Percentiles rank a stretch among this genome's conserved stretches.
These are phyloP conservation scores for Lactifluus pinguis DNA, from an alignment of 768 basidiomycete genomes.

Conservation along the genomic window DNA sequence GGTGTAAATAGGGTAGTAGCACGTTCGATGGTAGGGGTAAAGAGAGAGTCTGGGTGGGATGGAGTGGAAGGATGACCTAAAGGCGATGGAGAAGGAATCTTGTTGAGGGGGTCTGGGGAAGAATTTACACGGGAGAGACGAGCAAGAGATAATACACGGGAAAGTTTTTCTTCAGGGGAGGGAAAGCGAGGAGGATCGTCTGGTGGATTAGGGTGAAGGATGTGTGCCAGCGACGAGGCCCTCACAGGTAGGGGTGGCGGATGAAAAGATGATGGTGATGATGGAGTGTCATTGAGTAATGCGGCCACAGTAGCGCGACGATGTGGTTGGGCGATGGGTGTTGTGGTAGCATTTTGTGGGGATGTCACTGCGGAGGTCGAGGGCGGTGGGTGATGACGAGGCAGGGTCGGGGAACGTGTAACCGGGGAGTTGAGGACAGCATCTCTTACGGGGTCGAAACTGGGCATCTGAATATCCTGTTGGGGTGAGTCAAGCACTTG, in stretches of 20 bases:
- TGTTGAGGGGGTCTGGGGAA: conserved; percentile 4
- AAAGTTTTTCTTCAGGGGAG: conserved; percentile 17
- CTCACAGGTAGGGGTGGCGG: conserved; percentile 9
- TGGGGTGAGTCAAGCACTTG: background rate
- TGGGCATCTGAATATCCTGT: conserved; percentile 39
- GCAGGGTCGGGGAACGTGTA: conserved; percentile 36
- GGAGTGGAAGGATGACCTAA: conserved; percentile 1
- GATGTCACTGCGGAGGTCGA: conserved; percentile 28
- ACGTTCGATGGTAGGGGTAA: conserved; percentile 14
- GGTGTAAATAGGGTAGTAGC: conserved; percentile 10
- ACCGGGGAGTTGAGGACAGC: conserved; percentile 74
- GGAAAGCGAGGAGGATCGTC: conserved; percentile 17
- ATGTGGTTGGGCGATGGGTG: conserved; percentile 28
- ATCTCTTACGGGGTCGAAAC: conserved; percentile 83
- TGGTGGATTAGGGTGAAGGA: conserved; percentile 19
- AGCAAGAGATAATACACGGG: conserved; percentile 15
- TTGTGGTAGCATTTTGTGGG: conserved; percentile 29
- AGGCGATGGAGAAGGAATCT: background rate
- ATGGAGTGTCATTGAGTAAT: conserved; percentile 56
- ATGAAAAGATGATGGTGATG: conserved; percentile 19
- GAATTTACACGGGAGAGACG: conserved; percentile 1
- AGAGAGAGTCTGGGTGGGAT: conserved; percentile 10
- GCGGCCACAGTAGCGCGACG: conserved; percentile 71
- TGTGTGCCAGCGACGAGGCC: conserved; percentile 21
- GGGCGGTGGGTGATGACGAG: conserved; percentile 21